Base-by-base conservation (phyloP, 768 basidiomycete genomes). In the Lenzites betulinus region DNA sequence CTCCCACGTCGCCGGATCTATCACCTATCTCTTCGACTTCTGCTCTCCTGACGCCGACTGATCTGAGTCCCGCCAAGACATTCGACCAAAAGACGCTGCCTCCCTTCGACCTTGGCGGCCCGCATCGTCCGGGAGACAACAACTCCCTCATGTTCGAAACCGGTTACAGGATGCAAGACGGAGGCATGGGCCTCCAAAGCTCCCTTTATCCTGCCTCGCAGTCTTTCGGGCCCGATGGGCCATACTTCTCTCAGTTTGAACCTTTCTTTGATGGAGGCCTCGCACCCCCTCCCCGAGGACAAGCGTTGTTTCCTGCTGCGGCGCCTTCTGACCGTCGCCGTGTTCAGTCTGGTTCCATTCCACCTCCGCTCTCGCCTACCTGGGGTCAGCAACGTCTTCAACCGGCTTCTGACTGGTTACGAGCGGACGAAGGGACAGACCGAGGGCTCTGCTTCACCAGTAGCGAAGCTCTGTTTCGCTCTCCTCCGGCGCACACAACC, bases 11-110 rank as follows among this genome's bases (percentile, higher is more conserved):
- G 44, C 88, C 89, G 0, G 88, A 90, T 66, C 80, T 89, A 60
- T 90, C 88, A 43, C 89, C 89, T 15, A 83, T 84, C 38, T 90
- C 89, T 30, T 86, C 83, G 1, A 80, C 87, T 16, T 89, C 88
- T 39, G 83, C 85, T 18, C 79, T 91, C 20, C 74, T 90, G 59
- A 92, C 90, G 0, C 89, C 90, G 1, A 86, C 88, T 41, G 89
- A 90, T 66, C 76, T 87, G 51, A 90, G 88, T 15, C 90, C 89
- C 26, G 81, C 83, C 53, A 82, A 81, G 52, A 70, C 80, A 16
- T 85, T 86, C 67, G 86, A 88, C 64, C 69, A 79, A 53, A 89
- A 81, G 70, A 67, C 82, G 44, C 77, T 81, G 62, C 75, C 80
- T 44, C 76, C 82, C 28, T 85, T 83, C 64, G 87, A 89, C 49